Evolutionary conservation across 352 stramenopile species (phyloP), one percentile per base, ranked within the genome.

Genomic region (Globisporangium echinulatum): DNA sequence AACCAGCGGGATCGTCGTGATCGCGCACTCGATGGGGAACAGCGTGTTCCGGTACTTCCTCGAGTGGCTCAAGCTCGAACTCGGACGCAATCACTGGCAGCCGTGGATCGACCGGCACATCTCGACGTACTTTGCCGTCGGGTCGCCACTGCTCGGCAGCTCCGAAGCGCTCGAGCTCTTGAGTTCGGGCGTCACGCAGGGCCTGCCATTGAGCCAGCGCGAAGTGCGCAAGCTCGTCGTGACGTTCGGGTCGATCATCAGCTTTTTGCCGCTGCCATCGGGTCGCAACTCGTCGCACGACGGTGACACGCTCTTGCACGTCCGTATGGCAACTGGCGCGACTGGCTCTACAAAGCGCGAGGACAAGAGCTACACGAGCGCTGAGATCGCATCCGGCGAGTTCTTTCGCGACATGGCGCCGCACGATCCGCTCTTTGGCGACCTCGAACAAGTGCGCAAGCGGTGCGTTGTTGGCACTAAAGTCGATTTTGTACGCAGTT

Each of bases 11-110:
- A 62, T 89, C 36, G 81, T 93, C 38, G 77, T 93, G 38, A 85
- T 93, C 62, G 83, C 81, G 0, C 83, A 93, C 58, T 93, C 83
- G 39, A 89, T 93, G 75, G 83, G 83, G 39, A 93, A 93, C 60
- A 72, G 72, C 42, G 62, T 91, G 15, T 86, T 93, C 25, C 81
- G 81, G 4, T 93, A 93, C 70, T 93, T 93, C 49, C 74, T 93
- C 39, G 77, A 78, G 58, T 93, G 83, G 83, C 67, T 93, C 54
- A 82, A 87, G 56, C 74, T 85, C 53, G 81, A 93, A 57, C 69
- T 93, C 19, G 82, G 82, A 1, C 66, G 69, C 7, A 80, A 92
- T 52, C 71, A 90, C 64, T 88, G 75, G 75, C 76, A 88, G 43
- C 58, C 70, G 47, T 93, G 83, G 83, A 87, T 93, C 49, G 79